Evolutionary conservation across 225 moss, liverwort and hornwort species (phyloP).

Genomic region (Pseudisothecium myosuroides): DNA sequence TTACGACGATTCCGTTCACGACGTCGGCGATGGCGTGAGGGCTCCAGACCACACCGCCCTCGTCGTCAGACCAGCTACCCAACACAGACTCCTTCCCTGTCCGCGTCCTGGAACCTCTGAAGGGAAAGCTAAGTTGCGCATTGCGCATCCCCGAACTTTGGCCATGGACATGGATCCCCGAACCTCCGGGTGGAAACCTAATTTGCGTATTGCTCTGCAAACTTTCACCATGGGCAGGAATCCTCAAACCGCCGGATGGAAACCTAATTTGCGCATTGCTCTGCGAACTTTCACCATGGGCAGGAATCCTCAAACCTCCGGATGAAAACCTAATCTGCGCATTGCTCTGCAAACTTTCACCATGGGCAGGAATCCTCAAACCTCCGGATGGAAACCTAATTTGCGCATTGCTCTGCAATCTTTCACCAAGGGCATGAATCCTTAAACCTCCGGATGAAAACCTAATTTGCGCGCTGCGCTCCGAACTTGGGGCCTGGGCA

Average conservation of each 20-base stretch:
- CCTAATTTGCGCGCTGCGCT: neutral
- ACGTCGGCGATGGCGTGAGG: constrained; percentile 47
- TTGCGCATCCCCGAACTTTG: neutral
- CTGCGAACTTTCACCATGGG: too few relatives aligned
- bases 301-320: neutral
- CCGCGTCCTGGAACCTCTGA: neutral
- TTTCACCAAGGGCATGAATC: neutral
- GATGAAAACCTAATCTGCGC: neutral
- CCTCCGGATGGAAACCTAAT: neutral
- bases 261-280: neutral
- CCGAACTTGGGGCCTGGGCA: too few relatives aligned
- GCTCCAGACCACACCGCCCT: constrained; percentile 60
- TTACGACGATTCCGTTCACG: constrained; percentile 38
- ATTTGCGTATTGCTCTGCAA: neutral
- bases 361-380: neutral
- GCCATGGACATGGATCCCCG: neutral
- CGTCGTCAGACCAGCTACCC: constrained; percentile 44
- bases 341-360: neutral
- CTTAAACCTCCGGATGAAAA: neutral
- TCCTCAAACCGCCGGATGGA: neutral
- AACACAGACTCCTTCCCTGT: neutral
- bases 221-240: neutral
- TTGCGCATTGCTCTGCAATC: neutral
- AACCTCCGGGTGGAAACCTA: neutral
- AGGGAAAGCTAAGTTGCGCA: neutral